Evolutionary conservation across 306 rosid genomes (phyloP), one percentile per base, ranked within the genome.

Genomic region (Cicer arietinum): DNA sequence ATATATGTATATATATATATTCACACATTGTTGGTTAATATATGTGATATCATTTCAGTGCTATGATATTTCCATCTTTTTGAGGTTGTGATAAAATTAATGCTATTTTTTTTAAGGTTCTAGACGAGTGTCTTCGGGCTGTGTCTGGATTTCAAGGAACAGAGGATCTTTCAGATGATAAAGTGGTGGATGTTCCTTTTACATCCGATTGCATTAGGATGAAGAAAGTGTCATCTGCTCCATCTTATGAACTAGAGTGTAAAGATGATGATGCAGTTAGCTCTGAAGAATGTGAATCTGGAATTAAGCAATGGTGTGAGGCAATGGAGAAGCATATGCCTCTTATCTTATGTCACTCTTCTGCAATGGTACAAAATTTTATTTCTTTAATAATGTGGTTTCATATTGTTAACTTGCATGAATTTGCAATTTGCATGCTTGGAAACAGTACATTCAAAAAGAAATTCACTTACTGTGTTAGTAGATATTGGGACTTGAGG

Each of bases 201-300:
- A 86, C 94, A 68, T 94, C 91, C 54, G 98, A 90, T 77, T 87
- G 83, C 83, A 70, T 87, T 62, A 91, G 98, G 88, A 77, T 77
- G 84, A 91, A 94, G 87, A 91, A 91, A 84, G 91, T 94, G 77
- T 90, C 97, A 16, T 94, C 97, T 10, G 98, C 96, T 73, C 98
- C 98, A 68, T 81, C 84, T 12, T 85, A 89, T 16, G 97, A 89
- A 70, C 77, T 72, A 58, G 86, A 85, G 79, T 59, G 68, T 77
- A 61, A 76, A 50, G 83, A 84, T 67, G 70, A 60, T 65, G 51
- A 58, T 56, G 22, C 37, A 57, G 83, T 74, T 42, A 82, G 78
- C 66, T 57, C 77, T 13, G 83, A 81, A 74, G 76, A 79, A 54
- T 66, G 76, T 75, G 84, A 83, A 41, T 85, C 88, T 37, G 97